Percentiles rank a stretch among this genome's conserved stretches.
Conservation (phyloP, 495 filamentous ascomycete genomes). For the Neurospora sp. region DNA sequence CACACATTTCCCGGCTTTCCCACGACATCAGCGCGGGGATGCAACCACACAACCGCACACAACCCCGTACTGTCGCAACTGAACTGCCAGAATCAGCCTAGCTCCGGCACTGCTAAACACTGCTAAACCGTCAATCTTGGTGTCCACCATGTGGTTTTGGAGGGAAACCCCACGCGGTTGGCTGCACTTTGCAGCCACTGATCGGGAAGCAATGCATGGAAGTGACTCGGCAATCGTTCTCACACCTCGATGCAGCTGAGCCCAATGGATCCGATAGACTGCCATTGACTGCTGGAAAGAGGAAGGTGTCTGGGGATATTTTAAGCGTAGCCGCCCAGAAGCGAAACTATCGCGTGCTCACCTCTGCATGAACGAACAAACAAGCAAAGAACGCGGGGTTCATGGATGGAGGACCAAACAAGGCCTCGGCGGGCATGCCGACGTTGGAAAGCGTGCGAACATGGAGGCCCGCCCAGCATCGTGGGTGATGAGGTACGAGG, state of each 20-base stretch:
- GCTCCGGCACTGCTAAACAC: background rate
- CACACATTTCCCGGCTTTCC: background rate
- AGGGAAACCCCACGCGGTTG: background rate
- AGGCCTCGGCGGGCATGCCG: background rate
- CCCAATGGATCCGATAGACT: background rate
- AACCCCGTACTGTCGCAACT: background rate
- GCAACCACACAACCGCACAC: background rate
- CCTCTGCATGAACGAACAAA: background rate
- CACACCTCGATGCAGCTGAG: background rate
- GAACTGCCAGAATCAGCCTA: background rate
- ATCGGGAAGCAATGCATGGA: background rate
- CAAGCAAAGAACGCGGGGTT: background rate
- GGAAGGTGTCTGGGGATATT: background rate
- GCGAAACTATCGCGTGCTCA: background rate
- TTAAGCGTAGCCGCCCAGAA: background rate
- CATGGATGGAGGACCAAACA: background rate
- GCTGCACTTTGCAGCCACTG: background rate
- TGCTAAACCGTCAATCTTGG: background rate
- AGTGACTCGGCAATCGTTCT: background rate
- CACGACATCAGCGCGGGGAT: background rate
- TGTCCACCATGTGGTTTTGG: background rate
- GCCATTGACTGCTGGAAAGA: background rate
- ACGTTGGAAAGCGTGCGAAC: background rate
- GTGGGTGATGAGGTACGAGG: background rate
- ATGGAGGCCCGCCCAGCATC: background rate